Evolutionary conservation across 2,329 filamentous ascomycete genomes (phyloP), one percentile per base, ranked within the genome.

Genomic region (Cercospora sp.): DNA sequence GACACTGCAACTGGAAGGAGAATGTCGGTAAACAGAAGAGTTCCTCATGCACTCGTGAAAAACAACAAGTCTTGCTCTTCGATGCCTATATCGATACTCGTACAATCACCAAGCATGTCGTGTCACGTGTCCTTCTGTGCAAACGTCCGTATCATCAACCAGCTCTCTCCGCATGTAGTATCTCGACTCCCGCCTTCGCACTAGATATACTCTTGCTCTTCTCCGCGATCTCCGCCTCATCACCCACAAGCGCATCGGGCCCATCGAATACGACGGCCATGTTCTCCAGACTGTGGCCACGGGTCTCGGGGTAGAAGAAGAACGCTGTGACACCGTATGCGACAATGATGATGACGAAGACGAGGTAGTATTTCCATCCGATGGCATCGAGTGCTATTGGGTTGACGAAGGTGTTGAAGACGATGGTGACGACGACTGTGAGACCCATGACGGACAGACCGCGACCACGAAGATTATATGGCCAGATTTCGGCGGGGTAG

Each of bases 291-390:
- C 79, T 73, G 23, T 71, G 61, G 5, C 69, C 69, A 40, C 64
- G 16, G 1, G 69, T 71, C 23, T 71, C 69, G 2, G 68, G 68
- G 57, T 66, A 70, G 16, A 61, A 63, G 65, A 65, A 67, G 20
- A 51, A 75, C 10, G 74, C 72, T n/a, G 67, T 71, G 3, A 70
- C 58, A n/a, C 71, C 70, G 64, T 71, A 71, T 10, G 66, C 65
- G 1, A 70, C 53, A 10, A 78, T 73, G 12, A 77, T 73, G 60
- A 72, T 77, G 30, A 80, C 79, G 68, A 82, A 82, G 26, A 83
- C 79, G 48, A 82, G 79, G 70, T 82, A 83, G 68, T 80, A 82
- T 69, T 79, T 82, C 82, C 81, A 83, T 3, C 71, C 71, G 8
- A 83, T 77, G 10, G 69, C 67, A 1, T 76, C 72, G 23, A 83